These are phyloP conservation scores for Acer yangbiense DNA, from an alignment of 345 rosid genomes.

Conservation along the genomic window DNA sequence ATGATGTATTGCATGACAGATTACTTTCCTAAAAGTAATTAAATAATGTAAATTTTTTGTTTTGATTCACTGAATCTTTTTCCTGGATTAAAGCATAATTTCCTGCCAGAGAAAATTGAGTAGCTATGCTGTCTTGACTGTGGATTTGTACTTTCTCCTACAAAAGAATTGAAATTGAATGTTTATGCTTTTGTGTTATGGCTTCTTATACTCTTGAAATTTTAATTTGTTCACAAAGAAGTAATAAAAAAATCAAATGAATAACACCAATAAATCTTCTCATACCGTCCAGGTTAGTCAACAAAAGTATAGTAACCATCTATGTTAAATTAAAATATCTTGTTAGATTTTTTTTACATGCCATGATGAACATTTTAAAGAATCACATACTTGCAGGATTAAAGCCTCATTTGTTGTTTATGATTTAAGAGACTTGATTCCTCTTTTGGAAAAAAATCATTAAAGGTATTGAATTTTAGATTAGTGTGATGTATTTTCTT, in stretches of 20 bases:
- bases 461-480: neutral
- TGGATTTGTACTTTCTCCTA: conserved; percentile 6
- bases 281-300: too few relatives aligned
- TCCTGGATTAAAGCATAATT: neutral
- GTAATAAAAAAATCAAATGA: neutral
- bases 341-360: neutral
- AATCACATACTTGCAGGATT: neutral
- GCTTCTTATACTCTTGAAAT: neutral
- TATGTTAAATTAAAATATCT: neutral
- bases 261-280: too few relatives aligned
- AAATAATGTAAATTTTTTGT: neutral
- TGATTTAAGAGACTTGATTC: neutral
- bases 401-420: neutral
- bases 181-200: neutral
- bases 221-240: neutral
- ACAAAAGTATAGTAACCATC: too few relatives aligned
- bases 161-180: neutral
- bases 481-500: neutral
- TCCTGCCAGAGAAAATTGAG: neutral
- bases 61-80: neutral
- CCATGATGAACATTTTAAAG: neutral
- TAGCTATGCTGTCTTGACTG: neutral
- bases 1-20: neutral
- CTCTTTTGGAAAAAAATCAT: neutral
- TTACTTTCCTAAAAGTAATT: neutral